Base-by-base conservation (phyloP, 2,329 filamentous ascomycete genomes). In the Ascochyta viciae-villosae region DNA sequence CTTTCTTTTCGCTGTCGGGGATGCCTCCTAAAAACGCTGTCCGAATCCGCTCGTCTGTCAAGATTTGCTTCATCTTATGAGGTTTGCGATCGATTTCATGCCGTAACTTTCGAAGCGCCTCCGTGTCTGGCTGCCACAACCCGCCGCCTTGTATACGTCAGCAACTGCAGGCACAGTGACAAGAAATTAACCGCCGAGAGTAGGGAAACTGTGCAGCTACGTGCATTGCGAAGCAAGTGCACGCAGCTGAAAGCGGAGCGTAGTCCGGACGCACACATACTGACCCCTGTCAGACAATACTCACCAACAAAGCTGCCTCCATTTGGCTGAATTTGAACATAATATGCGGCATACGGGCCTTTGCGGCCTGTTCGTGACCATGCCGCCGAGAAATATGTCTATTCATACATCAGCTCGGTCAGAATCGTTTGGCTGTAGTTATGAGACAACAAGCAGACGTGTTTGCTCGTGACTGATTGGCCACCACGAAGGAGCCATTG, bases 291-390 rank as follows among this genome's bases (percentile, higher is more conserved):
- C 16, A 41, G n/a, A 44, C 42, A 47, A 53, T 40, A 82, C 84
- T 78, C 78, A 87, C 86, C 92, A 38, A 96, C 80, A 65, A 94
- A 90, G 70, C 86, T 89, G 46, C 83, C 79, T 19, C 66, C 70
- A 23, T 79, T 80, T 10, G 92, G 91, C 72, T 94, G 86, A 61
- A 91, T 83, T 74, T 96, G 92, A 19, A 96, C 78, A 77, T 96
- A 96, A 78, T 96, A 96, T 70, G 87, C 89, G 6, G 92, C 92
- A 50, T 72, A 72, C 7, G 68, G 70, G 15, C 70, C 69, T 76
- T 96, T 96, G 50, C 90, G 85, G 19, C 92, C 92, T 0, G 92
- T 96, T 19, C 92, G 87, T 53, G 90, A 95, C 87, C 91, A 96
- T 23, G 91, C 90, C 34, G 89, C 92, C 9, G 89, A 90, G 76